Conservation (phyloP, 2,329 filamentous ascomycete species). For the Monilinia vaccinii-corymbosi region DNA sequence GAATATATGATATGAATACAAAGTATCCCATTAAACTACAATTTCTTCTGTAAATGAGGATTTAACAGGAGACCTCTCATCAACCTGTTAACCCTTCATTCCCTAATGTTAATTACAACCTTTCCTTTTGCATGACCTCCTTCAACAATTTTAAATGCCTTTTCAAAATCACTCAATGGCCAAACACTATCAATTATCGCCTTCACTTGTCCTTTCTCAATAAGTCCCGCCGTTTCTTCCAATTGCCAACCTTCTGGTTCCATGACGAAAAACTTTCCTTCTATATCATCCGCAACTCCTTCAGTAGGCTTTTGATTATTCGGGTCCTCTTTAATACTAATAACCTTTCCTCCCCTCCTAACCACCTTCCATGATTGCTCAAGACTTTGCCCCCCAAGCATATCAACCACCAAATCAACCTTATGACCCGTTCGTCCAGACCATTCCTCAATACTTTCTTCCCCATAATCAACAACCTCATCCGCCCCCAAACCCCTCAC, state of each 20-base stretch:
- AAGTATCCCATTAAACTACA: no score
- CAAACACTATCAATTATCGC: not conserved
- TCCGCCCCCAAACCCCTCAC: not conserved
- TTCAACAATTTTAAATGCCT: conserved; percentile 1
- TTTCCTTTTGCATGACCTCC: conserved; percentile 2
- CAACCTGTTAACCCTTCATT: not conserved
- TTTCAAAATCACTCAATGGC: not conserved
- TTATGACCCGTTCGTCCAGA: not conserved
- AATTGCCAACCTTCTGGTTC: conserved; percentile 1
- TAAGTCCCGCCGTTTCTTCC: not conserved
- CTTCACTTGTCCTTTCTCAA: not conserved
- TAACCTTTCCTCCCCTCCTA: not conserved
- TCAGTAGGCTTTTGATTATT: not conserved
- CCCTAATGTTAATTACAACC: not conserved
- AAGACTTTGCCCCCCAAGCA: not conserved
- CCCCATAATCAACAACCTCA: not conserved
- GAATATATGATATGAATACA: no score
- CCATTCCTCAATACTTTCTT: not conserved
- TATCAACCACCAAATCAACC: conserved; percentile 4
- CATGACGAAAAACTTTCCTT: not conserved
- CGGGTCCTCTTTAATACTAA: conserved; percentile 1
- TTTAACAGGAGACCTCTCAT: not conserved
- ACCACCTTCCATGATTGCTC: not conserved
- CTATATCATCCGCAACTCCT: not conserved
- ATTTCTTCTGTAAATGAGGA: no score